Conservation (phyloP, 176 grass and related monocot genomes). For the Juncus effusus region DNA sequence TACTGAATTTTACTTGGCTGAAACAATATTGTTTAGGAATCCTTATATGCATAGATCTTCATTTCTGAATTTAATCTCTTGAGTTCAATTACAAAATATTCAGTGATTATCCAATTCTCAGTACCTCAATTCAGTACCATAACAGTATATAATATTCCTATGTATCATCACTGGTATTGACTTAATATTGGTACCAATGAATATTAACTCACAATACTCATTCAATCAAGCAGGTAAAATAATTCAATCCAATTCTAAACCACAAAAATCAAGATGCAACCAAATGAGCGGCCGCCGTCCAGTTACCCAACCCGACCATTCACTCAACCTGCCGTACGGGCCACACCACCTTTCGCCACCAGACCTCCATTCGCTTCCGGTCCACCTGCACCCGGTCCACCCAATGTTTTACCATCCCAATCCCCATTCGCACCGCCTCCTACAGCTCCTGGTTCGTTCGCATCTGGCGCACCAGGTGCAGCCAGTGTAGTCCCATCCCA, state of each 20-base stretch:
- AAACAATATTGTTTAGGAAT: too few relatives aligned
- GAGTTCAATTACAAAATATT: too few relatives aligned
- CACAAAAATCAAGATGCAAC: constrained; percentile 19
- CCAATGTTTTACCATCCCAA: background rate
- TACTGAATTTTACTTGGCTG: too few relatives aligned
- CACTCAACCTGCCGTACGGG: background rate
- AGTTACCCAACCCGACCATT: background rate
- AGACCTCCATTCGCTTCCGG: constrained; percentile 9
- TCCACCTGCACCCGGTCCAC: constrained; percentile 13
- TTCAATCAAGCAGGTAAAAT: background rate
- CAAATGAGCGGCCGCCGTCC: constrained; percentile 13
- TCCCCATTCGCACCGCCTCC: background rate
- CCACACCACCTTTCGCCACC: constrained; percentile 20
- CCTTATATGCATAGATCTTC: too few relatives aligned
- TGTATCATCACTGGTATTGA: too few relatives aligned
- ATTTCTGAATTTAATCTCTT: too few relatives aligned
- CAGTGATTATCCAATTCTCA: too few relatives aligned
- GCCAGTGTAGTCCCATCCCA: background rate
- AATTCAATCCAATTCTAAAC: background rate
- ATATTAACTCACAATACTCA: background rate
- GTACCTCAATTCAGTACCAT: too few relatives aligned
- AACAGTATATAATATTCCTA: too few relatives aligned
- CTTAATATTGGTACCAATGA: background rate
- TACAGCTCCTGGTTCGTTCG: constrained; percentile 5
- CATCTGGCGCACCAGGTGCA: constrained; percentile 12